Evolutionary conservation across 1,284 basidiomycete genomes (phyloP).

Genomic region (Microbotryum lychnidis-dioicae): DNA sequence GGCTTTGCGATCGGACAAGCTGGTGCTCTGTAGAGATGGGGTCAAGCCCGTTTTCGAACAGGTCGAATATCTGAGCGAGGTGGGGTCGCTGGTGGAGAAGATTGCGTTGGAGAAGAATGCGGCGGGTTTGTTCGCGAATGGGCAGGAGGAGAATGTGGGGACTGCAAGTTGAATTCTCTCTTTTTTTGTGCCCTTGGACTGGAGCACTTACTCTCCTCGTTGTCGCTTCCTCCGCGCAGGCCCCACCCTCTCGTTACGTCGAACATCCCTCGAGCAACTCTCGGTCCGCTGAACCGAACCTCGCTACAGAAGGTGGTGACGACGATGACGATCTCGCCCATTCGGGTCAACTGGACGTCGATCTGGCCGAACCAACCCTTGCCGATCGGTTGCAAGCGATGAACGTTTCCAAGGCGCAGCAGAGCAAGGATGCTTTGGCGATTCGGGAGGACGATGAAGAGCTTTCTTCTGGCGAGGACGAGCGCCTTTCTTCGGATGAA

Average conservation of each 20-base stretch:
- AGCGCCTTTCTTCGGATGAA: constrained; percentile 7
- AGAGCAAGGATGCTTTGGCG: neutral
- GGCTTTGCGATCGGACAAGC: constrained; percentile 13
- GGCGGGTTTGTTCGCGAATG: constrained; percentile 12
- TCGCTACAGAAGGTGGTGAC: constrained; percentile 30
- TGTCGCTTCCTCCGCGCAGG: constrained; percentile 4
- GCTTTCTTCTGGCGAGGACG: constrained; percentile 28
- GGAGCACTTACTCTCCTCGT: no score
- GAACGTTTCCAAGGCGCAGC: constrained; percentile 46
- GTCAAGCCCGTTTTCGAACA: constrained; percentile 30
- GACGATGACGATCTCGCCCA: constrained; percentile 34
- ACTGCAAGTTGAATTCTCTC: constrained; percentile 54
- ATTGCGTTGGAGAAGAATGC: constrained; percentile 20
- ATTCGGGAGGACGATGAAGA: constrained; percentile 32
- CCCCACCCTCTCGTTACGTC: constrained; percentile 22
- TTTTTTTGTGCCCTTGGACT: neutral
- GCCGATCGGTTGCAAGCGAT: constrained; percentile 75
- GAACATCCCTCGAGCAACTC: constrained; percentile 13
- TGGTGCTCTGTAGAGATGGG: constrained; percentile 16
- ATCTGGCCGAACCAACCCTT: constrained; percentile 79
- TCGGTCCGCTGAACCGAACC: constrained; percentile 10
- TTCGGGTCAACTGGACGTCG: constrained; percentile 55
- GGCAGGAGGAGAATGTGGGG: constrained; percentile 7
- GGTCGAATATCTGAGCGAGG: constrained; percentile 21
- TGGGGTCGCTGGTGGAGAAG: constrained; percentile 11